phyloP scores from a whole-genome alignment of 257 asterid genomes.

The Solanum microdontum region DNA sequence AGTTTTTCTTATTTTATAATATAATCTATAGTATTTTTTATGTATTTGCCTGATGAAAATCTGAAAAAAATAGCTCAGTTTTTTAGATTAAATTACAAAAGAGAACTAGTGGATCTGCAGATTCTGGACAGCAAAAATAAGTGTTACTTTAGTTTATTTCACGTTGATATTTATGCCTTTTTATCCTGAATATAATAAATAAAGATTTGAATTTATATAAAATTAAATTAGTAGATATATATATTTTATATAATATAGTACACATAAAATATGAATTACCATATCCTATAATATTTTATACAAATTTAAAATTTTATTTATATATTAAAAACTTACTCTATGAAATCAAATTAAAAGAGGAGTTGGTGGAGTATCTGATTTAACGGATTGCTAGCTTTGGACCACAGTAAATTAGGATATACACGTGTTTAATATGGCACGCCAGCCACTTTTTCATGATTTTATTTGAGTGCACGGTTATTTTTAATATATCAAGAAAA shows the following conservation, averaged over 20 bases:
- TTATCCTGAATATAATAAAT: accelerated
- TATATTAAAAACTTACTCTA: no score
- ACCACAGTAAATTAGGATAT: not conserved
- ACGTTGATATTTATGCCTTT: no score
- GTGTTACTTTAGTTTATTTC: no score
- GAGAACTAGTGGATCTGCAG: not conserved
- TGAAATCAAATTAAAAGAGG: no score
- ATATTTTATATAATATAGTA: no score
- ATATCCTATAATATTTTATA: no score
- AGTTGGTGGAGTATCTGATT: not conserved
- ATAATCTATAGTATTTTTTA: not conserved
- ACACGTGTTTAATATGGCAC: not conserved
- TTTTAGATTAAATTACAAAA: not conserved
- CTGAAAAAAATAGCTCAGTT: not conserved
- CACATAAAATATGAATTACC: no score
- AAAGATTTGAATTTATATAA: accelerated
- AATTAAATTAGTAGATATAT: not conserved
- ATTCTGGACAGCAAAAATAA: not conserved
- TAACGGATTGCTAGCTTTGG: not conserved
- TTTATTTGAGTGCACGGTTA: no score
- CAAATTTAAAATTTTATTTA: no score
- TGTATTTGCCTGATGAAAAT: not conserved
- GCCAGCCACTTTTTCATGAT: not conserved
- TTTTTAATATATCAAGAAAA: no score
- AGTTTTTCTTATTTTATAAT: not conserved